phyloP scores from a whole-genome alignment of 805 yeast species.

The Yarrowia divulgata region DNA sequence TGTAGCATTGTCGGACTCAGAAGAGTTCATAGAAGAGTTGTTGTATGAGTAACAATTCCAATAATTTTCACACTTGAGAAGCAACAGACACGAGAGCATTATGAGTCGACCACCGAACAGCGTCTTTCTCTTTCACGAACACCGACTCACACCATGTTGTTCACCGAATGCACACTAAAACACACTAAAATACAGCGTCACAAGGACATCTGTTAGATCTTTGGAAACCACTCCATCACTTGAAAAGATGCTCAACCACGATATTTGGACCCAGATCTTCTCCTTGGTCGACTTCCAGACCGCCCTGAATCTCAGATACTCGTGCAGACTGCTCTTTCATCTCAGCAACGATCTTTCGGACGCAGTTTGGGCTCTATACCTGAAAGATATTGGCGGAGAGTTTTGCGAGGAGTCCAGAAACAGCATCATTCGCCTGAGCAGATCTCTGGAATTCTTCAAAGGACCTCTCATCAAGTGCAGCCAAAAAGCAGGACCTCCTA shows the following conservation, averaged over 20 bases:
- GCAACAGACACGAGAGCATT: too few relatives aligned
- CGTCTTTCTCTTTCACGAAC: too few relatives aligned
- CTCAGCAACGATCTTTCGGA: slow-evolving; percentile 5
- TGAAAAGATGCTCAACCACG: slow-evolving; percentile 20
- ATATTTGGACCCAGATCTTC: slow-evolving; percentile 13
- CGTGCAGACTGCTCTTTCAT: slow-evolving; percentile 10
- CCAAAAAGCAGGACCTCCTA: slow-evolving; percentile 23
- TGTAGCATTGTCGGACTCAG: neutral
- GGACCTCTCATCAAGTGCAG: neutral
- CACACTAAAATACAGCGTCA: neutral
- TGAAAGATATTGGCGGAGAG: slow-evolving; percentile 8
- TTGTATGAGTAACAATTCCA: neutral
- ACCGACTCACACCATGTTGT: neutral
- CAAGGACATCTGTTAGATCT: neutral
- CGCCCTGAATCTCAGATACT: slow-evolving; percentile 11
- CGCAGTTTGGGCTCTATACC: slow-evolving; percentile 1
- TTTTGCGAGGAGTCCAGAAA: neutral
- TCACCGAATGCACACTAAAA: neutral
- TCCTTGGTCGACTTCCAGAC: neutral
- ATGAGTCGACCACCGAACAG: too few relatives aligned
- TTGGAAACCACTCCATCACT: neutral
- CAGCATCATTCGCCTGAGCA: slow-evolving; percentile 3
- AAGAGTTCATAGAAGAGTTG: neutral
- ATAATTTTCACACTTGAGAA: too few relatives aligned
- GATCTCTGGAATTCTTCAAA: neutral